phyloP scores from a whole-genome alignment of 768 basidiomycete genomes.

The Hygrocybe coccinea region DNA sequence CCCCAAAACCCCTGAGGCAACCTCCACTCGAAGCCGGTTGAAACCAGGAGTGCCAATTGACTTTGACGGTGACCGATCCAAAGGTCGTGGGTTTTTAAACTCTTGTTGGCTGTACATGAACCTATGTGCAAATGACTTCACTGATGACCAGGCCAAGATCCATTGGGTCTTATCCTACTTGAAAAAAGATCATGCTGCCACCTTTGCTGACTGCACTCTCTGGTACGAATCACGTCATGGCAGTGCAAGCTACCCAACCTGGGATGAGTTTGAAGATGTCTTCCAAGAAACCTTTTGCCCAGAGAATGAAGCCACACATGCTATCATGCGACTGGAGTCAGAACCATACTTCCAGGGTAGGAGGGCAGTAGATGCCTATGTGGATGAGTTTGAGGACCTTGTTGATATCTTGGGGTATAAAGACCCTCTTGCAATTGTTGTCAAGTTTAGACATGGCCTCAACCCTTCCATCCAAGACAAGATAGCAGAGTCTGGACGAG shows the following conservation, averaged over 20 bases:
- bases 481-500: not conserved
- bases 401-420: slow-evolving; percentile 11
- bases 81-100: too few species aligned
- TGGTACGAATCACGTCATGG: not conserved
- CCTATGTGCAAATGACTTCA: too few species aligned
- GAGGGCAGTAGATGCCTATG: slow-evolving; percentile 4
- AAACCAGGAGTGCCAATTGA: too few species aligned
- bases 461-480: slow-evolving; percentile 8
- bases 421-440: slow-evolving; percentile 8
- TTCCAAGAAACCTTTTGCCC: not conserved
- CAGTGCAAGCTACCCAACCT: not conserved
- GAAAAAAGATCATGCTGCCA: too few species aligned
- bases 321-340: not conserved
- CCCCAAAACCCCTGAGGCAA: too few species aligned
- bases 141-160: too few species aligned
- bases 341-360: not conserved
- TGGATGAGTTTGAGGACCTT: slow-evolving; percentile 16
- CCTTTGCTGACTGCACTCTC: not conserved
- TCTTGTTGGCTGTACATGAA: too few species aligned
- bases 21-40: too few species aligned
- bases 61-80: too few species aligned
- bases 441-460: slow-evolving; percentile 10
- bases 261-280: not conserved
- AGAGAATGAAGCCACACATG: not conserved
- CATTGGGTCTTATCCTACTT: too few species aligned